Base-by-base conservation (phyloP, 345 rosid genomes). In the Bretschneidera sinensis region DNA sequence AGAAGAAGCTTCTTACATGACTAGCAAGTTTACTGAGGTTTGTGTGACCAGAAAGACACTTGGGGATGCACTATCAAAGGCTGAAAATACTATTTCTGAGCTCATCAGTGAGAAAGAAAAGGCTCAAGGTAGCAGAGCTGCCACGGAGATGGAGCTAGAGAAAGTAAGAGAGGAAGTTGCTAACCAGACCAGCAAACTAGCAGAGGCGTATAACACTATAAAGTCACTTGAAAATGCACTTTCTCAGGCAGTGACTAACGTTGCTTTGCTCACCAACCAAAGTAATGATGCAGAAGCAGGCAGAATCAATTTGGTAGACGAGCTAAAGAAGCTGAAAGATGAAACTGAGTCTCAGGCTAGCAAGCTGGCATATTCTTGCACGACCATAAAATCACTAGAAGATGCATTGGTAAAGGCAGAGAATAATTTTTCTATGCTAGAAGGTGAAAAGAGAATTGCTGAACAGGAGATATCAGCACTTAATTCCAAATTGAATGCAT, bases 21-120 rank as follows among this genome's bases (percentile, higher is more conserved):
- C 76, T 57, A 72, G 73, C 68, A 81, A 78, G 72, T 63, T 76
- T 55, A 73, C 63, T 25, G 91, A 83, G 78, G 85, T 70, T 70
- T 60, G 43, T 66, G 83, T 77, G 49, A 45, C 71, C 64, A 82
- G 56, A 69, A 76, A 69, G 55, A 72, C 91, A 17, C 83, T 87
- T 70, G 96, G 87, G 77, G 83, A 80, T 70, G 82, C 84, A 59
- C 75, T 87, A 73, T 74, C 65, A 49, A 66, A 67, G 58, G 87
- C 89, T 48, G 91, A 84, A 72, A 77, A 57, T 60, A 79, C 77
- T 53, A 77, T 81, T 72, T 73, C 79, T 43, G 66, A 68, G 50
- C 75, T 87, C 34, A 67, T 72, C 54, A 83, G 62, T 71, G 96
- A 81, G 76, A 85, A 81, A 71, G 91, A 89, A 73, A 96, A 82